These are phyloP conservation scores for Penicillium roqueforti DNA, from an alignment of 495 filamentous ascomycete genomes.

Conservation along the genomic window DNA sequence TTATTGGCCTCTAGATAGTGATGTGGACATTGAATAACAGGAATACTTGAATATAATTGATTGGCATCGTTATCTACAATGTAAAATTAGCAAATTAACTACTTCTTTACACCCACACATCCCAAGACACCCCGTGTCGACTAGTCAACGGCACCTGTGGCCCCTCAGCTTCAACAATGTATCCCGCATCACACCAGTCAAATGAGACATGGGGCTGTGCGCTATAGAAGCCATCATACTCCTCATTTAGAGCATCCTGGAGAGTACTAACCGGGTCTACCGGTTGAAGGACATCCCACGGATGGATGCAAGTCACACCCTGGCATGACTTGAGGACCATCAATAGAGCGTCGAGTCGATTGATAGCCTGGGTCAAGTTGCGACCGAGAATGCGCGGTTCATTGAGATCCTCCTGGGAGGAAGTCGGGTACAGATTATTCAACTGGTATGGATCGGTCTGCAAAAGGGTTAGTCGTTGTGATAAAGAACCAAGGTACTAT, in stretches of 20 bases:
- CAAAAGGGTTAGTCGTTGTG: neutral
- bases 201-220: constrained; percentile 49
- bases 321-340: constrained; percentile 64
- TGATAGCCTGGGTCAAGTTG: constrained; percentile 39
- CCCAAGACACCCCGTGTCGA: constrained; percentile 34
- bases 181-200: constrained; percentile 55
- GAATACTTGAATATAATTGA: too few relatives aligned
- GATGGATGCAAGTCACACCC: constrained; percentile 49
- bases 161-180: constrained; percentile 58
- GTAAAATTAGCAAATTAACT: neutral
- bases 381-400: constrained; percentile 40
- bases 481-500: neutral
- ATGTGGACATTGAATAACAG: too few relatives aligned
- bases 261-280: constrained; percentile 36
- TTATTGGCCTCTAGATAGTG: too few relatives aligned
- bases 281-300: constrained; percentile 58
- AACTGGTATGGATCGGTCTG: constrained; percentile 59
- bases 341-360: constrained; percentile 56
- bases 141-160: constrained; percentile 39
- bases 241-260: constrained; percentile 38
- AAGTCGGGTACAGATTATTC: constrained; percentile 49
- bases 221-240: constrained; percentile 57
- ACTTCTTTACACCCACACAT: constrained; percentile 26
- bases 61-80: too few relatives aligned
- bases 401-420: constrained; percentile 7